Base-by-base conservation (phyloP, 1,139 yeast species). In the Yamadazyma jaroonii region DNA sequence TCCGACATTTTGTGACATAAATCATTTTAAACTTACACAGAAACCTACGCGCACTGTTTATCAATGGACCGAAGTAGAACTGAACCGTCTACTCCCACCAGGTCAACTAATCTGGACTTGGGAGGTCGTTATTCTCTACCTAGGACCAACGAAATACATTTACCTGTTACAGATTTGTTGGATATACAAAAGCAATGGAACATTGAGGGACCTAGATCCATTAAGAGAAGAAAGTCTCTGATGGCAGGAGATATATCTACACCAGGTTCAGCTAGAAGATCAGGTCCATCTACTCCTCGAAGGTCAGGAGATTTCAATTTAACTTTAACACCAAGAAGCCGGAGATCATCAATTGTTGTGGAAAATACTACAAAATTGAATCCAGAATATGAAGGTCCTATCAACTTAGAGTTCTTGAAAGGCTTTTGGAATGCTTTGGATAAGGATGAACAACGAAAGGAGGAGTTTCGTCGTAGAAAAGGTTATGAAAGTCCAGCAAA, bases 381-480 rank as follows among this genome's bases (percentile, higher is more conserved):
- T 28, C 54, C 63, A 0, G 56, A 53, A 9, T 68, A 68, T 43
- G 51, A 56, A 6, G 75, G 74, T 0, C 67, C 72, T 1, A 55
- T 70, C 5, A 67, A 74, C 0, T 50, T 63, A 6, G 72, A 67
- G 32, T 70, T 64, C 36, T 52, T 70, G 34, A 49, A 64, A 32
- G 59, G 58, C 24, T 59, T 68, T 35, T 67, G 74, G 38, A 53
- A 57, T 34, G 63, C 64, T 1, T 58, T 60, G 42, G 44, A 58
- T 6, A 54, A 55, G 26, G 58, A 51, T 30, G 42, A 27, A 24
- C 25, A 21, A 25, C 36, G 26, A 15, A 30, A 10, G 13, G 14
- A 26, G 11, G 25, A 17, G n/a, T 10, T 25, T 25, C 13, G 12
- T n/a, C 13, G 12, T 10, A n/a, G 13, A 3, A 6, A 25, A 10